phyloP scores from a whole-genome alignment of 345 rosid species.

The Ceriops tagal region DNA sequence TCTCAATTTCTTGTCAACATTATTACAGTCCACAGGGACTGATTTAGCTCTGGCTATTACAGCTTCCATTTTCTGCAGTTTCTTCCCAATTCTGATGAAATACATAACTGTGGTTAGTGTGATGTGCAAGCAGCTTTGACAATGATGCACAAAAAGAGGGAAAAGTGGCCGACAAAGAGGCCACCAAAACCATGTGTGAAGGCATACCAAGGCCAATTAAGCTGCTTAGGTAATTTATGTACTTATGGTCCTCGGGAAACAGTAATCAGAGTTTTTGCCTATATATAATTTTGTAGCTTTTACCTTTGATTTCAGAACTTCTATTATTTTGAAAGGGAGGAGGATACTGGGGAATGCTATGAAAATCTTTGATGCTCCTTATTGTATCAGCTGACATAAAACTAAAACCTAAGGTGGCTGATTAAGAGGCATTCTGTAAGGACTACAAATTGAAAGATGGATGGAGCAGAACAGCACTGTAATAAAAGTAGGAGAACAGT shows the following conservation, averaged over 20 bases:
- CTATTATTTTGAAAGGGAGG: too few species aligned
- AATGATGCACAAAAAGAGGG: too few species aligned
- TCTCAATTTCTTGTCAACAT: constrained; percentile 87
- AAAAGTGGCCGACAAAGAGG: not conserved
- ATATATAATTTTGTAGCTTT: too few species aligned
- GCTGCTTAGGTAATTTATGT: not conserved
- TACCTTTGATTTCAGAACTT: too few species aligned
- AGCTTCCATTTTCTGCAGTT: constrained; percentile 61
- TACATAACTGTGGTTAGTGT: constrained; percentile 15
- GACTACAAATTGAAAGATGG: too few species aligned
- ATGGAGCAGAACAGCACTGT: too few species aligned
- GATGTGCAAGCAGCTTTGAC: not conserved
- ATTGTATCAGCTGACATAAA: not conserved
- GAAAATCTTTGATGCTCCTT: not conserved
- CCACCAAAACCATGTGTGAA: not conserved
- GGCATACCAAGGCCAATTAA: not conserved
- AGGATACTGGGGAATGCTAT: too few species aligned
- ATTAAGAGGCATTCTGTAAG: too few species aligned
- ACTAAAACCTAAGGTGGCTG: not conserved
- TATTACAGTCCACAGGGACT: constrained; percentile 69
- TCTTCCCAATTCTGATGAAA: constrained; percentile 59
- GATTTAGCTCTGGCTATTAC: constrained; percentile 67
- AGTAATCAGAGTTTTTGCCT: not conserved
- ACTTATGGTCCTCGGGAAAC: not conserved
- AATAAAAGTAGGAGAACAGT: not conserved